Percentiles rank a stretch among this genome's conserved stretches.
phyloP scores from a whole-genome alignment of 768 basidiomycete genomes.

The Guyanaporus albipodus region DNA sequence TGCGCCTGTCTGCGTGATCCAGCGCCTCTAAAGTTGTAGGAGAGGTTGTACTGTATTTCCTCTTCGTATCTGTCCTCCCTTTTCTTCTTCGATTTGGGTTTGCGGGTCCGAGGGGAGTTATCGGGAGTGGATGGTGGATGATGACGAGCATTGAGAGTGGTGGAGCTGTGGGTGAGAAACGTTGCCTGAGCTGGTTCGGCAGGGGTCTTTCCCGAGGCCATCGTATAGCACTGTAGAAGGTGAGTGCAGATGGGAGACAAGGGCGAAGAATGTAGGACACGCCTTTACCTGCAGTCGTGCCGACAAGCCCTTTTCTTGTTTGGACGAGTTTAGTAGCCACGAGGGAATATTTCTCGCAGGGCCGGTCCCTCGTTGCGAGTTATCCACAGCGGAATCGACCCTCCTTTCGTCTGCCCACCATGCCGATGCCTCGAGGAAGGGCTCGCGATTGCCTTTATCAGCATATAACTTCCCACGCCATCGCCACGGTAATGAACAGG shows the following conservation, averaged over 20 bases:
- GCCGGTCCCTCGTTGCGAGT: conserved; percentile 25
- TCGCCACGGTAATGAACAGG: conserved; percentile 26
- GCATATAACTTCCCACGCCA: conserved; percentile 18
- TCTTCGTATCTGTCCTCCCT: conserved; percentile 45
- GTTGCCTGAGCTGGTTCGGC: conserved; percentile 33
- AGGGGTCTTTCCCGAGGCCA: conserved; percentile 33
- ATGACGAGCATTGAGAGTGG: conserved; percentile 51
- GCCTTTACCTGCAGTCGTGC: conserved; percentile 34
- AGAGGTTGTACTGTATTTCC: conserved; percentile 34
- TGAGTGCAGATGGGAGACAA: conserved; percentile 35
- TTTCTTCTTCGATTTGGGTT: conserved; percentile 40
- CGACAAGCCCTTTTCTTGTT: conserved; percentile 34
- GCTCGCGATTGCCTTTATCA: conserved; percentile 18
- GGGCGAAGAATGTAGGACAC: conserved; percentile 36
- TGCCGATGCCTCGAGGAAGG: conserved; percentile 30
- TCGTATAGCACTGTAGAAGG: conserved; percentile 34
- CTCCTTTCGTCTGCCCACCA: conserved; percentile 12
- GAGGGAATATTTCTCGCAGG: conserved; percentile 17
- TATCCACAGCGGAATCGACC: conserved; percentile 20
- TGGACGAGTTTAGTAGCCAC: conserved; percentile 27
- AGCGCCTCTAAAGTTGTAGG: conserved; percentile 30
- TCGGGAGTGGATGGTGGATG: conserved; percentile 49
- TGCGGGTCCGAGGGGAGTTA: conserved; percentile 42
- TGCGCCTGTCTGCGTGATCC: conserved; percentile 25
- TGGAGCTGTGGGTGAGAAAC: conserved; percentile 54